Percentiles rank a stretch among this genome's conserved stretches.
Evolutionary conservation across 1,284 basidiomycete species (phyloP).

Genomic region (Irpex sp.): DNA sequence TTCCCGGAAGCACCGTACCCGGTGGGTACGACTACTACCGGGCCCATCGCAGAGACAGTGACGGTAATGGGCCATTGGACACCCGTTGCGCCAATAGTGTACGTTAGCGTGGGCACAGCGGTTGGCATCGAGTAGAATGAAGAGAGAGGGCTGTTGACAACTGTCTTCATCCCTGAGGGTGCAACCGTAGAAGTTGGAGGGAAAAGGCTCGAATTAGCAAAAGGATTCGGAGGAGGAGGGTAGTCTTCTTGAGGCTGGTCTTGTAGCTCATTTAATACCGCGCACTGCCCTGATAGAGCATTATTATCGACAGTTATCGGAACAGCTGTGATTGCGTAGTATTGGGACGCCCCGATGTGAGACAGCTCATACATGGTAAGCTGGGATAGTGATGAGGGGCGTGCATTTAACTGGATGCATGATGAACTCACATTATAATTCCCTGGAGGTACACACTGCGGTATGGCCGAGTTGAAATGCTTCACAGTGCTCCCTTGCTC

Average conservation of each 20-base stretch:
- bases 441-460: slow-evolving; percentile 41
- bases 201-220: not conserved
- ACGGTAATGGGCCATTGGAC: slow-evolving; percentile 13
- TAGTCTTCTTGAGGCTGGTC: slow-evolving; percentile 32
- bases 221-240: slow-evolving; percentile 21
- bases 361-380: slow-evolving; percentile 48
- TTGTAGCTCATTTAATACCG: slow-evolving; percentile 32
- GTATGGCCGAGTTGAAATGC: slow-evolving; percentile 42
- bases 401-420: not conserved
- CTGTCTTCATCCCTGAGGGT: not conserved
- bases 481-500: slow-evolving; percentile 46
- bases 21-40: slow-evolving; percentile 3
- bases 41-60: not conserved
- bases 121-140: not conserved
- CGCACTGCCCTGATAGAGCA: slow-evolving; percentile 21
- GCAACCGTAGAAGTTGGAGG: not conserved
- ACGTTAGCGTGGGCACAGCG: slow-evolving; percentile 9
- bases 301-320: slow-evolving; percentile 38
- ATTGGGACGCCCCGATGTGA: slow-evolving; percentile 32
- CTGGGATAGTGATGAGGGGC: slow-evolving; percentile 22
- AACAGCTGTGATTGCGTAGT: slow-evolving; percentile 43
- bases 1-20: not conserved
- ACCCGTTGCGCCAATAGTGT: slow-evolving; percentile 18
- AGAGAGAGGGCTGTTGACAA: not conserved
- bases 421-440: slow-evolving; percentile 43